Conservation (phyloP, 768 basidiomycete genomes). For the Dendrothele bispora region DNA sequence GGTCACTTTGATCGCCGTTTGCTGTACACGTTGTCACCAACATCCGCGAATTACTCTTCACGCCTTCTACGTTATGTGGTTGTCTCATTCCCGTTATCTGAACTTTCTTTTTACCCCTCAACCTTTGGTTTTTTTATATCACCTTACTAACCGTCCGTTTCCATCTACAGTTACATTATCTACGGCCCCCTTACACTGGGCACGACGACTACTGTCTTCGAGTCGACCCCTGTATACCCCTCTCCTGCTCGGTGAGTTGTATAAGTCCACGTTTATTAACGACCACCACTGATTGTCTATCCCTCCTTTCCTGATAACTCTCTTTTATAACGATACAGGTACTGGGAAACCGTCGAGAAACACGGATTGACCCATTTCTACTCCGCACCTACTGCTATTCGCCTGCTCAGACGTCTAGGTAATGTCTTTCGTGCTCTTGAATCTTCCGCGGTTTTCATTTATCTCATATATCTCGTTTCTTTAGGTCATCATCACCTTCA, state of each 20-base stretch:
- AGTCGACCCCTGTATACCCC: slow-evolving; percentile 96
- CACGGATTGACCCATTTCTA: slow-evolving; percentile 97
- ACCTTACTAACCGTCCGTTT: slow-evolving; percentile 1
- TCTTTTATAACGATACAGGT: slow-evolving; percentile 36
- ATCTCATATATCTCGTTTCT: slow-evolving; percentile 19
- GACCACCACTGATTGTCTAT: not conserved
- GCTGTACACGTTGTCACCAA: too few relatives aligned
- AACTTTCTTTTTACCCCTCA: too few relatives aligned
- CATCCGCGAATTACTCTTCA: too few relatives aligned
- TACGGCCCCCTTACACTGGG: slow-evolving; percentile 93
- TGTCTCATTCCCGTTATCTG: too few relatives aligned
- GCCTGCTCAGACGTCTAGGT: slow-evolving; percentile 66
- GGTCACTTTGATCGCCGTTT: too few relatives aligned
- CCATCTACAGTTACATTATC: slow-evolving; percentile 69
- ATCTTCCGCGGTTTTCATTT: not conserved
- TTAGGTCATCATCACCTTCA: slow-evolving; percentile 87
- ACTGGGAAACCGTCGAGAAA: slow-evolving; percentile 95
- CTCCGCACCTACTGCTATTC: slow-evolving; percentile 92
- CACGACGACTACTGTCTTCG: slow-evolving; percentile 86
- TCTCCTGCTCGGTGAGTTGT: slow-evolving; percentile 61
- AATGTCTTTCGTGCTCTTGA: not conserved
- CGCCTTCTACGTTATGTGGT: too few relatives aligned
- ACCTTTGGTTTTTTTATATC: too few relatives aligned
- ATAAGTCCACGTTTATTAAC: not conserved
- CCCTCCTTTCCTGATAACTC: not conserved